Evolutionary conservation across 176 grass and related monocot species (phyloP).

Genomic region (Chrysopogon serrulatus): DNA sequence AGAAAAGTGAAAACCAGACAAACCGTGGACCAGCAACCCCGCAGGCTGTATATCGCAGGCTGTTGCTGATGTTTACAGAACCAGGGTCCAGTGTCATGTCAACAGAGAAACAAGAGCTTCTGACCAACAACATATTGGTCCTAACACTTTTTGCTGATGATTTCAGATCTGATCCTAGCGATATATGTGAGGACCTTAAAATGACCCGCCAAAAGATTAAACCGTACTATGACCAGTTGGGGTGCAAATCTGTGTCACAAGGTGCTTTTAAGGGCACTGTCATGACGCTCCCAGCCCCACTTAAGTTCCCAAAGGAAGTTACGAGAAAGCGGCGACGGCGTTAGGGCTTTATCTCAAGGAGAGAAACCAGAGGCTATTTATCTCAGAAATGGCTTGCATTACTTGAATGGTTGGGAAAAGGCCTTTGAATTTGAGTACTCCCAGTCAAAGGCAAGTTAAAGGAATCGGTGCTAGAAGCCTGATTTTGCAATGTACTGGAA

Average conservation of each 20-base stretch:
- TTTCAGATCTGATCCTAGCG: conserved; percentile 49
- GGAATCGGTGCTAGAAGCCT: neutral
- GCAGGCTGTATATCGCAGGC: conserved; percentile 39
- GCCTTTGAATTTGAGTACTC: neutral
- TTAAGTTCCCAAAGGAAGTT: conserved; percentile 46
- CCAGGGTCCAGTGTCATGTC: conserved; percentile 43
- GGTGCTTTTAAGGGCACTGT: neutral
- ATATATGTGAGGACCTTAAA: conserved; percentile 82
- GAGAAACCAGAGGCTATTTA: neutral
- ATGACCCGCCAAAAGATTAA: conserved; percentile 53
- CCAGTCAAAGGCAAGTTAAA: neutral
- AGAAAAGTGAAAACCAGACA: conserved; percentile 13
- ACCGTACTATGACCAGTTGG: conserved; percentile 77
- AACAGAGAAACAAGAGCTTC: conserved; percentile 68
- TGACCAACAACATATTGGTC: conserved; percentile 84
- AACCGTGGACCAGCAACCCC: conserved; percentile 33
- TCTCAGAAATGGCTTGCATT: neutral
- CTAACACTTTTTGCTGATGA: conserved; percentile 80
- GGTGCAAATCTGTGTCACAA: conserved; percentile 38
- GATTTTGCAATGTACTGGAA: neutral
- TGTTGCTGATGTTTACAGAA: conserved; percentile 58
- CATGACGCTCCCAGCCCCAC: conserved; percentile 62
- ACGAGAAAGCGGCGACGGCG: conserved; percentile 15
- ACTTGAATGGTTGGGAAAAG: neutral
- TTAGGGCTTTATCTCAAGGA: neutral